phyloP scores from a whole-genome alignment of 495 filamentous ascomycete genomes.

The Trichoderma erinaceum region DNA sequence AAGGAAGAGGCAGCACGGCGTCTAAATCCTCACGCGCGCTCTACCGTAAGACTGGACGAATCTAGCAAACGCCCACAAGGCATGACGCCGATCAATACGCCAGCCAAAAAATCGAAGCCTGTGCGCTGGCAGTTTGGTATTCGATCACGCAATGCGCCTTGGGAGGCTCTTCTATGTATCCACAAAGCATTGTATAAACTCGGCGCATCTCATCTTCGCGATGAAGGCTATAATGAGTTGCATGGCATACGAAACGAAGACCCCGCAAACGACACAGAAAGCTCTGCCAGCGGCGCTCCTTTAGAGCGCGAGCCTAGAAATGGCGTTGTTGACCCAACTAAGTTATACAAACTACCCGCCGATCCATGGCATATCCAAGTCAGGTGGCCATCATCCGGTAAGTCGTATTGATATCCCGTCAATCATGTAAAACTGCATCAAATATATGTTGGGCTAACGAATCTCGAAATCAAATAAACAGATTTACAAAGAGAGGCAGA shows the following conservation, averaged over 20 bases:
- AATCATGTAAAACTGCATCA: conserved; percentile 27
- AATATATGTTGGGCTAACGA: neutral
- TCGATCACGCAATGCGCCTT: conserved; percentile 82
- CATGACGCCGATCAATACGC: conserved; percentile 48
- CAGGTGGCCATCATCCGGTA: conserved; percentile 74
- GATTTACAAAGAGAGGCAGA: conserved; percentile 26
- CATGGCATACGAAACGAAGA: conserved; percentile 27
- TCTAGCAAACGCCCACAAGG: conserved; percentile 60
- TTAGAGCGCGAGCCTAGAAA: neutral
- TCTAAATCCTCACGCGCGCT: conserved; percentile 72
- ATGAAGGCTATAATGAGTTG: conserved; percentile 46
- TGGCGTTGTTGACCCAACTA: conserved; percentile 28
- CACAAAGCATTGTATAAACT: conserved; percentile 85
- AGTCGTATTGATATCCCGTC: too few relatives aligned
- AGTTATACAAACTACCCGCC: conserved; percentile 68
- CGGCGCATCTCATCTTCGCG: conserved; percentile 73
- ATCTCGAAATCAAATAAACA: conserved; percentile 25
- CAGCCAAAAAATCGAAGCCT: conserved; percentile 58
- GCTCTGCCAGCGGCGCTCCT: conserved; percentile 12
- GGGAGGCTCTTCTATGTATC: conserved; percentile 88
- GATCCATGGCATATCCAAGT: conserved; percentile 96
- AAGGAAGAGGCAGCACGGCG: conserved; percentile 68
- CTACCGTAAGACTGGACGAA: conserved; percentile 50
- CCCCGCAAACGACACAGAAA: conserved; percentile 16
- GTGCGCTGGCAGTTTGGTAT: conserved; percentile 98